Evolutionary conservation across 1,284 basidiomycete species (phyloP).

Genomic region (Trichosporon asahii): DNA sequence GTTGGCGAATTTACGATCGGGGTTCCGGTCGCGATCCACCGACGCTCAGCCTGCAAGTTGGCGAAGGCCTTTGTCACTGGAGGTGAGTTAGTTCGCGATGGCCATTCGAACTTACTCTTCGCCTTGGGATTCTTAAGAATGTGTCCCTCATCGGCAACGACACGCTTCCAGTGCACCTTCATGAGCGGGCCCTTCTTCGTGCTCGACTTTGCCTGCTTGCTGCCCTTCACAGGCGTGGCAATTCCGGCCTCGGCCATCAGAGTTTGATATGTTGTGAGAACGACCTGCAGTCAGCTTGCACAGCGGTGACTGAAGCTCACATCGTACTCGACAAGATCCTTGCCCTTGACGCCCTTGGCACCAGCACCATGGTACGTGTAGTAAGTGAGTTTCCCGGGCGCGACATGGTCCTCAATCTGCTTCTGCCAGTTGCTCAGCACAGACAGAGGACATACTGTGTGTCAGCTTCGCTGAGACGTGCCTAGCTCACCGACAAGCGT

Average conservation of each 20-base stretch:
- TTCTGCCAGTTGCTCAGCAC: constrained; percentile 88
- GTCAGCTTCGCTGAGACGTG: neutral
- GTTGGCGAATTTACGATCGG: constrained; percentile 82
- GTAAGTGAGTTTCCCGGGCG: constrained; percentile 57
- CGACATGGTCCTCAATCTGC: constrained; percentile 75
- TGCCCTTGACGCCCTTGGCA: constrained; percentile 59
- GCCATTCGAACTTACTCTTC: constrained; percentile 55
- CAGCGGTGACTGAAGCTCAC: constrained; percentile 30
- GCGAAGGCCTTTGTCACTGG: constrained; percentile 65
- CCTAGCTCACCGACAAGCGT: constrained; percentile 70
- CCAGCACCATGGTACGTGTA: constrained; percentile 65
- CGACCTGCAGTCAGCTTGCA: constrained; percentile 51
- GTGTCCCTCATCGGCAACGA: constrained; percentile 86
- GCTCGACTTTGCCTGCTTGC: constrained; percentile 32
- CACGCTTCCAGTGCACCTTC: constrained; percentile 74
- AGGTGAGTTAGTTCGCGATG: constrained; percentile 8
- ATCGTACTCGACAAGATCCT: constrained; percentile 66
- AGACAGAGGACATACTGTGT: constrained; percentile 74
- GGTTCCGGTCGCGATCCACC: constrained; percentile 64
- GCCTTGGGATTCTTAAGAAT: constrained; percentile 77
- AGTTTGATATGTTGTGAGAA: constrained; percentile 86
- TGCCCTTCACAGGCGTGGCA: constrained; percentile 26
- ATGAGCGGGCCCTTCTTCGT: constrained; percentile 58
- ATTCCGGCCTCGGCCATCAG: constrained; percentile 39
- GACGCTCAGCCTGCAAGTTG: constrained; percentile 65